A percentile compares a stretch with the other conserved stretches of the same genome.
These are phyloP conservation scores for Talaromyces borbonicus DNA, from an alignment of 495 filamentous ascomycete species.

Conservation along the genomic window DNA sequence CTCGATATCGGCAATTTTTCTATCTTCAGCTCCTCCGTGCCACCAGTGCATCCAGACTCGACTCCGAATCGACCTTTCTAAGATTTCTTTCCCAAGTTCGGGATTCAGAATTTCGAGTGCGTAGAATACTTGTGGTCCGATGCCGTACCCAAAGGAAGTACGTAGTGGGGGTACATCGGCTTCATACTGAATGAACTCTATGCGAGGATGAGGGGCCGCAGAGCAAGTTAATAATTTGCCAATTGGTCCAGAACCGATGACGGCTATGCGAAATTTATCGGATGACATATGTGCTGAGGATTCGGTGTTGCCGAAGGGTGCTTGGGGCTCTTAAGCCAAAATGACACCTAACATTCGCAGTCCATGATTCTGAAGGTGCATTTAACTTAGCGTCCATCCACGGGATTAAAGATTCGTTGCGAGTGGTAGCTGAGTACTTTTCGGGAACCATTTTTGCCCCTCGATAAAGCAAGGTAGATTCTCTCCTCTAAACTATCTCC, in stretches of 20 bases:
- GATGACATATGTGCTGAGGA: background rate
- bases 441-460: no score
- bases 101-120: background rate
- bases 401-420: no score
- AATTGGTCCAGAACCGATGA: slow-evolving; percentile 4
- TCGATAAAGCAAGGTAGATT: no score
- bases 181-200: slow-evolving; percentile 3
- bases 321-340: no score
- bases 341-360: no score
- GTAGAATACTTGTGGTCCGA: slow-evolving; percentile 1
- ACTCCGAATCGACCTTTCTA: background rate
- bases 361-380: no score
- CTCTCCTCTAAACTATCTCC: no score
- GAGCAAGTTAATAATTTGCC: slow-evolving; percentile 5
- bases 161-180: slow-evolving; percentile 1
- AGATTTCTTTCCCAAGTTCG: background rate
- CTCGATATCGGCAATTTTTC: background rate
- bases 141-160: slow-evolving; percentile 6
- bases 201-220: slow-evolving; percentile 4
- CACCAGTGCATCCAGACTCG: slow-evolving; percentile 6
- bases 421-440: no score
- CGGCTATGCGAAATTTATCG: slow-evolving; percentile 5
- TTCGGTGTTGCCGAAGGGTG: no score
- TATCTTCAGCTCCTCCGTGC: slow-evolving; percentile 4
- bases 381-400: no score